Conservation (phyloP, 495 filamentous ascomycete genomes). For the Aspergillus haitiensis region DNA sequence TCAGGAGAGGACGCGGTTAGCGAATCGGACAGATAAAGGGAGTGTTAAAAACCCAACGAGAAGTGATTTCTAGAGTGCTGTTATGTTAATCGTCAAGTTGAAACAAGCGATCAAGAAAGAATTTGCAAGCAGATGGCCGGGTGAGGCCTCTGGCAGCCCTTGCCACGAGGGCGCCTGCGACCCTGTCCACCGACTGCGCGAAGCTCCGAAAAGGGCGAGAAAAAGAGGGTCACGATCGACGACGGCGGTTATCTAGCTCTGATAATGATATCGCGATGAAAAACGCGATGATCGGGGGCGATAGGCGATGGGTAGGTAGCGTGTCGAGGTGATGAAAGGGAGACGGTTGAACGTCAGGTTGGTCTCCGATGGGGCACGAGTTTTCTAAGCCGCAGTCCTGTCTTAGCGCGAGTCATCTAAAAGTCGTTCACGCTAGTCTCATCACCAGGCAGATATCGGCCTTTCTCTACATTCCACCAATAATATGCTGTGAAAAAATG, state of each 20-base stretch:
- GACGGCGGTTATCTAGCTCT: slow-evolving; percentile 28
- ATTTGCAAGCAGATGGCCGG: slow-evolving; percentile 45
- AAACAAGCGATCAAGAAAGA: slow-evolving; percentile 37
- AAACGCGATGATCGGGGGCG: slow-evolving; percentile 45
- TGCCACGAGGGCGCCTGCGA: slow-evolving; percentile 56
- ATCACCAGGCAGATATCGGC: slow-evolving; percentile 7
- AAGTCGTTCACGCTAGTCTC: slow-evolving; percentile 16
- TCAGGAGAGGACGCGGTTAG: slow-evolving; percentile 10
- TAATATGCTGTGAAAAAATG: background rate
- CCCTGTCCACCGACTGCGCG: slow-evolving; percentile 46
- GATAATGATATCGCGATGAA: slow-evolving; percentile 45
- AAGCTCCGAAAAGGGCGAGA: slow-evolving; percentile 38
- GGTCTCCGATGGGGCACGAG: slow-evolving; percentile 47
- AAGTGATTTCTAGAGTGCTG: slow-evolving; percentile 5
- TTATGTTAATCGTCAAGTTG: slow-evolving; percentile 10
- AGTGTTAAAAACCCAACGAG: slow-evolving; percentile 10
- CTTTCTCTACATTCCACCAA: slow-evolving; percentile 3
- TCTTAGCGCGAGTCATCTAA: slow-evolving; percentile 34
- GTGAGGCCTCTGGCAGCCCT: slow-evolving; percentile 55
- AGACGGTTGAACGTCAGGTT: slow-evolving; percentile 44
- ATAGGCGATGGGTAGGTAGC: slow-evolving; percentile 34
- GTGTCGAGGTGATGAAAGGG: slow-evolving; percentile 47
- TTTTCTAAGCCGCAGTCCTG: slow-evolving; percentile 43
- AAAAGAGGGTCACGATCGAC: slow-evolving; percentile 27
- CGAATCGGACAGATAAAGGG: slow-evolving; percentile 3